Evolutionary conservation across 345 rosid species (phyloP).

Genomic region (Eucalyptus erythrocorys): DNA sequence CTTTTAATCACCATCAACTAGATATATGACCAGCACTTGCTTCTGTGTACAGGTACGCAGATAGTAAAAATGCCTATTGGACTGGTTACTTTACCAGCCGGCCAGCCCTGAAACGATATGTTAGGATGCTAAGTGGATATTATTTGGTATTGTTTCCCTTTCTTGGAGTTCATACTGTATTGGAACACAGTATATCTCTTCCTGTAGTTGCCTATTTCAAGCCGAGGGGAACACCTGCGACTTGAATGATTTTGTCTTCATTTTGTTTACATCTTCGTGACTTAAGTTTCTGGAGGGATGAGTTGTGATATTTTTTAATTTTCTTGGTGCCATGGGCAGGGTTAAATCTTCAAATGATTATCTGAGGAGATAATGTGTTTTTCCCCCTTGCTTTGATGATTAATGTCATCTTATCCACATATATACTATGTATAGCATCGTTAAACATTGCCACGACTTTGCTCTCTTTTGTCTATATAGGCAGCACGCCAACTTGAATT

Average conservation of each 20-base stretch:
- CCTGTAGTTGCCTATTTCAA: not conserved
- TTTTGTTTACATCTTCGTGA: not conserved
- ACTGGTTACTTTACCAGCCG: conserved; percentile 89
- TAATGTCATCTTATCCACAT: not conserved
- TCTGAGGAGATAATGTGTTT: not conserved
- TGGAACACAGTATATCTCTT: not conserved
- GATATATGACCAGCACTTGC: not conserved
- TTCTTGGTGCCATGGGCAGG: not conserved
- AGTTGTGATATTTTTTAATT: not conserved
- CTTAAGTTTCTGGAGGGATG: not conserved
- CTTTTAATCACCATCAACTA: not conserved
- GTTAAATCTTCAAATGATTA: not conserved
- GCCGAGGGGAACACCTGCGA: not conserved
- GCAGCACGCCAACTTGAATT: conserved; percentile 84
- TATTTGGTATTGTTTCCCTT: conserved; percentile 46
- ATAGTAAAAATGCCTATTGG: conserved; percentile 54
- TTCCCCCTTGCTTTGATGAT: not conserved
- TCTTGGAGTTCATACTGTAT: not conserved
- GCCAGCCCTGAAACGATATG: conserved; percentile 64
- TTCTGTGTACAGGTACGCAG: conserved; percentile 56
- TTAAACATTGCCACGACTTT: not conserved
- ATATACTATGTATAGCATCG: not conserved
- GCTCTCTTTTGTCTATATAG: conserved; percentile 15
- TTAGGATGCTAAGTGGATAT: conserved; percentile 74
- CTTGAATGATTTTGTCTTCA: not conserved